Evolutionary conservation across 371 early-diverging fungal genomes (phyloP), one percentile per base, ranked within the genome.

Genomic region (Mucor lusitanicus): DNA sequence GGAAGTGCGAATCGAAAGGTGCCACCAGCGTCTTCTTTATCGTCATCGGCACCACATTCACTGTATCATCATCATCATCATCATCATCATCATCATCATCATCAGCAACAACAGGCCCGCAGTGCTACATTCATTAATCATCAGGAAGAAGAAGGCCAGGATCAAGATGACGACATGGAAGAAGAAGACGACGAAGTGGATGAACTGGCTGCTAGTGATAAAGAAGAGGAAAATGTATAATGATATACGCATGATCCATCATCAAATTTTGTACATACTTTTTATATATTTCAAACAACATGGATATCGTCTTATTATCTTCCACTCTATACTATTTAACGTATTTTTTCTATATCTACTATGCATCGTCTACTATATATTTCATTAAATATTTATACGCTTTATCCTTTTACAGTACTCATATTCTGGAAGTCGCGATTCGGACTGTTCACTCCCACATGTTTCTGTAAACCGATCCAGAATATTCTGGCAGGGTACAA

Each of bases 1-100:
- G 83, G 83, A 19, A 83, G 75, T 70, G 83, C 81, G 6, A 83
- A 83, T 56, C 59, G 78, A 65, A 75, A 74, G 27, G 70, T 74
- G 17, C 79, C 79, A 50, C 12, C 50, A 50, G 3, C n/a, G 11
- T 23, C n/a, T 8, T 23, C 48, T 48, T 48, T 48, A 3, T 48
- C 48, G n/a, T 23, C 48, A 21, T 48, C 19, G 40, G 40, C 48
- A 23, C 0, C n/a, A 23, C n/a, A 48, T 21, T 48, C 48, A 23
- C 48, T 46, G 15, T n/a, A 3, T 8, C n/a, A n/a, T n/a, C n/a
- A n/a, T n/a, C n/a, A n/a, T n/a, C n/a, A n/a, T n/a, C n/a, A n/a
- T 6, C 30, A 30, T 2, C 30, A 30, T 6, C 30, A 30, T 6
- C 30, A 6, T 30, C 30, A 30, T 30, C 37, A 35, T 12, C 12